phyloP scores from a whole-genome alignment of 225 moss, liverwort and hornwort genomes.

The Polytrichum commune region DNA sequence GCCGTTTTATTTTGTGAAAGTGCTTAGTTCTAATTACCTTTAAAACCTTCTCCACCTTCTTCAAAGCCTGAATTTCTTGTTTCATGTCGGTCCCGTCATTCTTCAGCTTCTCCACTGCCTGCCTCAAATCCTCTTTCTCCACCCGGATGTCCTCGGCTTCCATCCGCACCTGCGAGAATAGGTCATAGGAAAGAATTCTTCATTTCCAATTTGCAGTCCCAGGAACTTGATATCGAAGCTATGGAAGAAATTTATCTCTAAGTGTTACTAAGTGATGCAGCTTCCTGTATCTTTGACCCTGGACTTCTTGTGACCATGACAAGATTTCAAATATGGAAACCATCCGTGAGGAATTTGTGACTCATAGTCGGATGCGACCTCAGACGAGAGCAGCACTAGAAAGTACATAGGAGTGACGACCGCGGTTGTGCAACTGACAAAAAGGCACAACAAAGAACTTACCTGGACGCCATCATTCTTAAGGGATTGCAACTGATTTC shows the following conservation, averaged over 20 bases:
- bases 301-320: too few species aligned
- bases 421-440: too few species aligned
- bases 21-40: conserved; percentile 23
- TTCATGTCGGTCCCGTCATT: conserved; percentile 77
- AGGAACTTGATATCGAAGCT: neutral
- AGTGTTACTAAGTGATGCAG: too few species aligned
- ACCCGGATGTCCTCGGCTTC: conserved; percentile 54
- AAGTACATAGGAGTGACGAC: too few species aligned
- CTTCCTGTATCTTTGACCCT: too few species aligned
- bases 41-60: conserved; percentile 73
- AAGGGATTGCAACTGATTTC: conserved; percentile 49
- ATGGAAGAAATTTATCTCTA: neutral
- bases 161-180: conserved; percentile 42
- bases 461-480: conserved; percentile 53
- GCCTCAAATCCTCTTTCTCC: conserved; percentile 67
- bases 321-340: too few species aligned
- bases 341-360: too few species aligned
- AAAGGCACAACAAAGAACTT: too few species aligned
- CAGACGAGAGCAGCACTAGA: too few species aligned
- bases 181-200: neutral
- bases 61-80: conserved; percentile 71
- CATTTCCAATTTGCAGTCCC: too few species aligned
- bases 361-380: too few species aligned
- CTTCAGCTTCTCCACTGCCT: conserved; percentile 65
- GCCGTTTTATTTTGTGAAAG: too few species aligned